A percentile compares a stretch with the other conserved stretches of the same genome.
Conservation (phyloP, 106 monocot genomes). For the Phalaenopsis equestris region DNA sequence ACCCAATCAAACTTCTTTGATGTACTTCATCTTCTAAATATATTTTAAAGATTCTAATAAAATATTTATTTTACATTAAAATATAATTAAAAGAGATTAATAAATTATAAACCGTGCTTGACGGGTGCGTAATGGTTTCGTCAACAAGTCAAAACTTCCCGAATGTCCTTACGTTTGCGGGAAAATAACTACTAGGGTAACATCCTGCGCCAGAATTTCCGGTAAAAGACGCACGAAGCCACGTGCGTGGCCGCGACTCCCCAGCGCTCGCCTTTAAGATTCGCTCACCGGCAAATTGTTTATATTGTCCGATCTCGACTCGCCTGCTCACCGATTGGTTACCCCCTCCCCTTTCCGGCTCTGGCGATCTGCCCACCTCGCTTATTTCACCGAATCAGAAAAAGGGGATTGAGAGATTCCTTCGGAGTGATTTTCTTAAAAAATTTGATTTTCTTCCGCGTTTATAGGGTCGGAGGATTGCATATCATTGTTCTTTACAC, state of each 20-base stretch:
- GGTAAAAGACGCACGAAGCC: background rate
- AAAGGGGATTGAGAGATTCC: background rate
- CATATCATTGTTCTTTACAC: background rate
- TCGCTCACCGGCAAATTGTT: background rate
- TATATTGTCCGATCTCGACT: background rate
- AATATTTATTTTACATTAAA: no score
- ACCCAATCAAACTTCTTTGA: no score
- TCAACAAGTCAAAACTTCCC: no score
- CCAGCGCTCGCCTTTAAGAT: background rate
- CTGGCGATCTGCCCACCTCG: background rate
- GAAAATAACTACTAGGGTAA: no score
- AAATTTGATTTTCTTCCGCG: background rate
- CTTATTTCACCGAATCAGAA: background rate
- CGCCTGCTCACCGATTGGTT: background rate
- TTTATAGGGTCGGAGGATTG: background rate
- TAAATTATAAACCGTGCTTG: no score
- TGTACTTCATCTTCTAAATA: no score
- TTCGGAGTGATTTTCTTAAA: background rate
- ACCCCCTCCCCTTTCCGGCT: background rate
- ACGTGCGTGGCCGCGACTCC: background rate
- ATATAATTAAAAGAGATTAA: no score
- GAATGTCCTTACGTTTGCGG: no score
- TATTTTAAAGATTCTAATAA: no score
- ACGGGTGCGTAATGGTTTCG: no score
- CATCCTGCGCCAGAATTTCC: background rate